These are phyloP conservation scores for Aspergillus homomorphus DNA, from an alignment of 495 filamentous ascomycete genomes.

Conservation along the genomic window DNA sequence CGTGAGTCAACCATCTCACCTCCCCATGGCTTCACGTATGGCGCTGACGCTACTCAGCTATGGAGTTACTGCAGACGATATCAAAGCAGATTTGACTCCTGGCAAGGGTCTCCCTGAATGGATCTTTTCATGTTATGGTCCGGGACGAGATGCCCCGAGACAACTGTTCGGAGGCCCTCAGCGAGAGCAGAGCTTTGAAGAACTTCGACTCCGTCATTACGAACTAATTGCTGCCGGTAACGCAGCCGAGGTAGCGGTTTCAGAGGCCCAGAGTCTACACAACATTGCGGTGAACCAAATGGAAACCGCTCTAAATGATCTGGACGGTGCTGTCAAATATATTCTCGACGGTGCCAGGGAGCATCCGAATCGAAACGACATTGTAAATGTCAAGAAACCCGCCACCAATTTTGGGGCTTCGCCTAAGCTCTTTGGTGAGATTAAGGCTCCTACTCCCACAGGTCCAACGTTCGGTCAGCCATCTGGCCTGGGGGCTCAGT, in stretches of 20 bases:
- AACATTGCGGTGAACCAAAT: constrained; percentile 65
- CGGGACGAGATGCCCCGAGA: constrained; percentile 65
- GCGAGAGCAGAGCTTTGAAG: constrained; percentile 83
- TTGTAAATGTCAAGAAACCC: constrained; percentile 53
- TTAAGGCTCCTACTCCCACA: neutral
- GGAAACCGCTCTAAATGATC: constrained; percentile 58
- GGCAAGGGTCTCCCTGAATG: constrained; percentile 66
- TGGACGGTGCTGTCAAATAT: constrained; percentile 70
- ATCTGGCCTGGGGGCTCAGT: constrained; percentile 32
- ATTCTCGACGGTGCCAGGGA: constrained; percentile 63
- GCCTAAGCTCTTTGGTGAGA: neutral
- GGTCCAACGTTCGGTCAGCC: constrained; percentile 27
- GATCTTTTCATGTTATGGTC: constrained; percentile 81
- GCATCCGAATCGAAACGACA: constrained; percentile 79
- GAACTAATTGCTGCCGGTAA: constrained; percentile 56
- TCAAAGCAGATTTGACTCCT: constrained; percentile 60
- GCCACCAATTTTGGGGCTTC: constrained; percentile 8
- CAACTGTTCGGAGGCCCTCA: constrained; percentile 76
- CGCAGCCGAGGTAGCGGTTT: constrained; percentile 55
- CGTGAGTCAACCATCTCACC: constrained; percentile 25
- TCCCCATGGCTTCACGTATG: neutral
- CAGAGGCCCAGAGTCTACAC: constrained; percentile 59
- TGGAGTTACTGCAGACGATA: constrained; percentile 50
- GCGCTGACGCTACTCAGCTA: constrained; percentile 37
- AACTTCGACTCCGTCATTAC: constrained; percentile 70